phyloP scores from a whole-genome alignment of 2,329 filamentous ascomycete genomes.

The Botryotinia globosa region DNA sequence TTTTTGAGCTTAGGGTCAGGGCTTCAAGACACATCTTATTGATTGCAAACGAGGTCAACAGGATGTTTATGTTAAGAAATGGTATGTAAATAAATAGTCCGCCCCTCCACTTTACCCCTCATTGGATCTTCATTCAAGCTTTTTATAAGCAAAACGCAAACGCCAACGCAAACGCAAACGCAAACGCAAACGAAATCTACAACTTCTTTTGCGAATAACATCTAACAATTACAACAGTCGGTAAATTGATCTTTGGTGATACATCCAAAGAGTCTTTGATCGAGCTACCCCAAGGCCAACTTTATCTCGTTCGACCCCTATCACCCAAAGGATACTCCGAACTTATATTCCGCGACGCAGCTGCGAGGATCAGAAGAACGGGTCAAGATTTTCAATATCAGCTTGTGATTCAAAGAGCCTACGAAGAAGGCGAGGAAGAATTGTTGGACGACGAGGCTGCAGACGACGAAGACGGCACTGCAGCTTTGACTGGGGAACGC shows the following conservation, averaged over 20 bases:
- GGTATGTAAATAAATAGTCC: slow-evolving; percentile 37
- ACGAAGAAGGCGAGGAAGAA: slow-evolving; percentile 96
- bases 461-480: slow-evolving; percentile 68
- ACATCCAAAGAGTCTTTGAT: slow-evolving; percentile 80
- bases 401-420: slow-evolving; percentile 91
- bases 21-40: not conserved
- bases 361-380: slow-evolving; percentile 85
- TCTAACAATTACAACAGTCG: slow-evolving; percentile 53
- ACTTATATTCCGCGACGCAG: slow-evolving; percentile 97
- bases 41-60: slow-evolving; percentile 16
- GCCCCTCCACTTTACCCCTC: slow-evolving; percentile 14
- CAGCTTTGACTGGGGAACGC: slow-evolving; percentile 73
- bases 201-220: not conserved
- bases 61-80: slow-evolving; percentile 47
- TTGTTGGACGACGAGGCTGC: slow-evolving; percentile 84
- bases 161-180: not conserved
- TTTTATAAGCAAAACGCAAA: not conserved
- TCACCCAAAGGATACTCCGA: slow-evolving; percentile 98
- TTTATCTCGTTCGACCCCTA: slow-evolving; percentile 91
- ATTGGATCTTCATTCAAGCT: slow-evolving; percentile 18
- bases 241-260: slow-evolving; percentile 89
- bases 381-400: slow-evolving; percentile 97
- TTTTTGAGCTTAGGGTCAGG: not conserved
- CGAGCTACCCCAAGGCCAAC: slow-evolving; percentile 91
- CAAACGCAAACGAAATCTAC: not conserved